Evolutionary conservation across 768 basidiomycete species (phyloP).

Genomic region (Auricularia cornea): DNA sequence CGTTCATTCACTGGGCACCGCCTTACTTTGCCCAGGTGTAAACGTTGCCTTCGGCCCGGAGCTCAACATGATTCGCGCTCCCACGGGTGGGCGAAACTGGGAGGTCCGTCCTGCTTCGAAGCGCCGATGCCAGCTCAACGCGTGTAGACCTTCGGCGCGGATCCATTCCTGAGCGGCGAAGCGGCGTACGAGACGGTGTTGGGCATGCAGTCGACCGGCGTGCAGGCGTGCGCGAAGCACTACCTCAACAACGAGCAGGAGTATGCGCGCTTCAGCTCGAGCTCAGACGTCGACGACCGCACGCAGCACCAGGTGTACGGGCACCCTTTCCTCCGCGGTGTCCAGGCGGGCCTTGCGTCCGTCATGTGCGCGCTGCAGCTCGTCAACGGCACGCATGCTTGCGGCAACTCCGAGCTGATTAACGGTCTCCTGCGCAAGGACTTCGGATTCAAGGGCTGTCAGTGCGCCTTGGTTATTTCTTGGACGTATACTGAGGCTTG

Average conservation of each 20-base stretch:
- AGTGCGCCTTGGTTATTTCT: not conserved
- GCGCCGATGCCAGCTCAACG: not conserved
- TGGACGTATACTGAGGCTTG: too few species aligned
- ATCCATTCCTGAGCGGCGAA: slow-evolving; percentile 79
- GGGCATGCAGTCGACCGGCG: slow-evolving; percentile 70
- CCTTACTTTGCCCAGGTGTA: not conserved
- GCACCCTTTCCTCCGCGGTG: slow-evolving; percentile 58
- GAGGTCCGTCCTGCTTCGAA: slow-evolving; percentile 36
- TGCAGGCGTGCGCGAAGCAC: slow-evolving; percentile 85
- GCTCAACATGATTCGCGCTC: slow-evolving; percentile 80
- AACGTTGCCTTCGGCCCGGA: slow-evolving; percentile 39
- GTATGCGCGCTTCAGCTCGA: slow-evolving; percentile 17
- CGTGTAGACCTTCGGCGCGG: slow-evolving; percentile 61
- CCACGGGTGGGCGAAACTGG: slow-evolving; percentile 79
- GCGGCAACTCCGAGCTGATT: slow-evolving; percentile 61
- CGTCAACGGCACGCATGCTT: slow-evolving; percentile 47
- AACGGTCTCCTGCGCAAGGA: slow-evolving; percentile 69
- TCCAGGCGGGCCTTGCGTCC: slow-evolving; percentile 65
- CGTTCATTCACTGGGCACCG: slow-evolving; percentile 50
- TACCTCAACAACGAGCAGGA: slow-evolving; percentile 32
- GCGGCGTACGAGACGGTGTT: slow-evolving; percentile 67
- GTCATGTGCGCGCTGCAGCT: slow-evolving; percentile 69
- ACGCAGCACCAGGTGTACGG: slow-evolving; percentile 71
- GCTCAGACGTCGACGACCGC: slow-evolving; percentile 69
- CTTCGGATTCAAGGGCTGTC: slow-evolving; percentile 51